These are phyloP conservation scores for Sugiyamaella xylanicola DNA, from an alignment of 1,139 yeast species.

Conservation along the genomic window DNA sequence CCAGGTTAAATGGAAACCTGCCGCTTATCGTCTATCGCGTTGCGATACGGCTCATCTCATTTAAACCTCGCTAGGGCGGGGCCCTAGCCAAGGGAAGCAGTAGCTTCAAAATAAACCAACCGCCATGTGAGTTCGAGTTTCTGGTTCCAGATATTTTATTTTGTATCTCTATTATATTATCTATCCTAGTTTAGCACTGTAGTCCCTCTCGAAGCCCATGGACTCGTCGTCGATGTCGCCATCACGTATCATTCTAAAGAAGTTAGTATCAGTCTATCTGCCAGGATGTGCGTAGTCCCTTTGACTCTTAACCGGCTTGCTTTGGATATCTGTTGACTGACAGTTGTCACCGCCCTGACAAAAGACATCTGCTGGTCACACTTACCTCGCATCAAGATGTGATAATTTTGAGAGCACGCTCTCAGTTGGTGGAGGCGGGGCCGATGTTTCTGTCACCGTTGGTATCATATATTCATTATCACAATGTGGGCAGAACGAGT, in stretches of 20 bases:
- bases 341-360: too few species aligned
- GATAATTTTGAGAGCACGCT: constrained; percentile 28
- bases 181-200: constrained; percentile 30
- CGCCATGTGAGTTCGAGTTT: too few species aligned
- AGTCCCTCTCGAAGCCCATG: constrained; percentile 38
- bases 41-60: too few species aligned
- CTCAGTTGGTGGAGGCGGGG: constrained; percentile 27
- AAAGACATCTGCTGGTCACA: too few species aligned
- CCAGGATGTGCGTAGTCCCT: too few species aligned
- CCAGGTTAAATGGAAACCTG: background rate
- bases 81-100: too few species aligned
- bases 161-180: background rate
- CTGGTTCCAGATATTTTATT: too few species aligned
- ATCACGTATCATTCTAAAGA: constrained; percentile 41
- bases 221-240: constrained; percentile 39
- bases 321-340: too few species aligned
- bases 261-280: background rate
- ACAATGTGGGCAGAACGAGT: constrained; percentile 45
- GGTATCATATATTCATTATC: constrained; percentile 44
- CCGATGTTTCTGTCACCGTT: constrained; percentile 31
- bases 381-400: constrained; percentile 37
- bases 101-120: too few species aligned
- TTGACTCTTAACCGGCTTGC: too few species aligned
- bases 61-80: too few species aligned
- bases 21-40: too few species aligned